Evolutionary conservation across 768 basidiomycete species (phyloP).

Genomic region (Dentipellis fragilis): DNA sequence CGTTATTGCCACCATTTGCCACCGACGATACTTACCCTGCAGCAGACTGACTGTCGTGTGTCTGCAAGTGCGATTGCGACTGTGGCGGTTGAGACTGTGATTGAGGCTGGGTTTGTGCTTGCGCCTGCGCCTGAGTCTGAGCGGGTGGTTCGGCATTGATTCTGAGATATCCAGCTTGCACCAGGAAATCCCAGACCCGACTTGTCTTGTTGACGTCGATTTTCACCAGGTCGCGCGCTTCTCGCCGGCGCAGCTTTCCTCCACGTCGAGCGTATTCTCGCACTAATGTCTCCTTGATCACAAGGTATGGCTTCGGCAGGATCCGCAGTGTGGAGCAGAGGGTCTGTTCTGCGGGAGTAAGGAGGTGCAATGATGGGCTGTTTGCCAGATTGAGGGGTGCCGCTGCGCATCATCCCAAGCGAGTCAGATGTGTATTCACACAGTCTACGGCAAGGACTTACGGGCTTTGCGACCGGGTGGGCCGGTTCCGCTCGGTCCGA

Average conservation of each 20-base stretch:
- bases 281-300: constrained; percentile 91
- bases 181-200: constrained; percentile 88
- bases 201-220: constrained; percentile 92
- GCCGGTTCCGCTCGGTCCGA: constrained; percentile 19
- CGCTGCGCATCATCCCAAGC: constrained; percentile 19
- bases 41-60: constrained; percentile 1
- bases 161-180: constrained; percentile 73
- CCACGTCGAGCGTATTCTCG: constrained; percentile 87
- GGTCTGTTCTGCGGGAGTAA: constrained; percentile 78
- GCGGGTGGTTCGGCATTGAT: constrained; percentile 28
- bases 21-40: constrained; percentile 3
- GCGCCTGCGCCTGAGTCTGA: constrained; percentile 35
- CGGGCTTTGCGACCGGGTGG: constrained; percentile 34
- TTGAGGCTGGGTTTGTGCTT: background rate
- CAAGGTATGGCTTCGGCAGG: constrained; percentile 89
- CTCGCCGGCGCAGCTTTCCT: constrained; percentile 78
- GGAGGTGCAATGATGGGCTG: constrained; percentile 80
- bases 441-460: constrained; percentile 16
- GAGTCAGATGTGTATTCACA: background rate
- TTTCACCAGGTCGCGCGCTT: constrained; percentile 84
- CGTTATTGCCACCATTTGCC: background rate
- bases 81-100: constrained; percentile 1
- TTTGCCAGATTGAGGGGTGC: constrained; percentile 84
- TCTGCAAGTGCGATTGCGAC: constrained; percentile 1
- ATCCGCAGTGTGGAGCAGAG: constrained; percentile 88